Evolutionary conservation across 352 stramenopile species (phyloP).

Genomic region (Globisporangium recalcitrans): DNA sequence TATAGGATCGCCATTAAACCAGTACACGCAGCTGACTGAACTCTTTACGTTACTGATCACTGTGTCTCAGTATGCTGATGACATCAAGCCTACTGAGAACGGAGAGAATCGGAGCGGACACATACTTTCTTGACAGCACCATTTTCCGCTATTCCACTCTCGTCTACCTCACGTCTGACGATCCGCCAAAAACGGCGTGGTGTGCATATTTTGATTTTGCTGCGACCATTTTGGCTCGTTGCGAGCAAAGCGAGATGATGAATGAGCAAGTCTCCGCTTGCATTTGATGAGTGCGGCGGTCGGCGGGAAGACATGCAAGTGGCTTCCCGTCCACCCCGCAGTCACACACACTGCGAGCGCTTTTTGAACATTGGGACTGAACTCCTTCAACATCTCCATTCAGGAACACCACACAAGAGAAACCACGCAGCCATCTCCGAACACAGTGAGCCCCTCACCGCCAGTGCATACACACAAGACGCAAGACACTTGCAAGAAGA

Average conservation of each 20-base stretch:
- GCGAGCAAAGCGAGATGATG: too few species aligned
- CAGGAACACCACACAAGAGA: not conserved
- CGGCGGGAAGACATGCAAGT: too few species aligned
- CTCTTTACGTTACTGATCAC: not conserved
- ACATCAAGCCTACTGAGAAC: not conserved
- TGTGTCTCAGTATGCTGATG: not conserved
- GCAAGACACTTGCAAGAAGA: not conserved
- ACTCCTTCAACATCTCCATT: not conserved
- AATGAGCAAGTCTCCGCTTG: not conserved
- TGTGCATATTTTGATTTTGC: not conserved
- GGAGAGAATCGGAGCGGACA: not conserved
- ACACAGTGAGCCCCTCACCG: not conserved
- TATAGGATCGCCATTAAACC: not conserved
- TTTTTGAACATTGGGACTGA: not conserved
- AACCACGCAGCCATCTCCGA: not conserved
- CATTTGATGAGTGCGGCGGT: too few species aligned
- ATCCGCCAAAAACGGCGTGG: slow-evolving; percentile 1
- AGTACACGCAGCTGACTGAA: not conserved
- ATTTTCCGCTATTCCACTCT: not conserved
- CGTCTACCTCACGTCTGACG: not conserved
- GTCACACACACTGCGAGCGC: not conserved
- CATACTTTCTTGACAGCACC: not conserved
- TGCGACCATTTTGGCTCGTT: too few species aligned
- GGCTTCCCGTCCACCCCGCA: too few species aligned
- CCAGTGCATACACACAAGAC: not conserved